Percentiles rank a stretch among this genome's conserved stretches.
Conservation (phyloP, 2,329 filamentous ascomycete species). For the Colletotrichum sp. region DNA sequence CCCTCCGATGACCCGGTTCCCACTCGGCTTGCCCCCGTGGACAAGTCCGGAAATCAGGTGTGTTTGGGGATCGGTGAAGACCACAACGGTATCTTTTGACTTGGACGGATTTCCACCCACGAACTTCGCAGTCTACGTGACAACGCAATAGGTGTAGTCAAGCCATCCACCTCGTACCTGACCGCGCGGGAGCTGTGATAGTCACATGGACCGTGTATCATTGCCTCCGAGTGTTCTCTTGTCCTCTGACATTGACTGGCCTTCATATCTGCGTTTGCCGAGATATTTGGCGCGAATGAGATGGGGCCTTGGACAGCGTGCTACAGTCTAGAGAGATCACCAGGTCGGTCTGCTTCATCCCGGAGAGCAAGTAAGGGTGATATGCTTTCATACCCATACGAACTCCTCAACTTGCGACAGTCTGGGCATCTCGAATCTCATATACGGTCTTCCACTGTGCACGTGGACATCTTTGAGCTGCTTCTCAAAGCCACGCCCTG, state of each 20-base stretch:
- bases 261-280: neutral
- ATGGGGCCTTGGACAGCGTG: accelerated
- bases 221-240: neutral
- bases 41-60: neutral
- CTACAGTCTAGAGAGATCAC: neutral
- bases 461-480: neutral
- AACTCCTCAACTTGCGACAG: too few relatives aligned
- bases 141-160: neutral
- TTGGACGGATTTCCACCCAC: neutral
- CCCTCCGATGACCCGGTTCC: neutral
- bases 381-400: too few relatives aligned
- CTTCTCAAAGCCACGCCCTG: neutral
- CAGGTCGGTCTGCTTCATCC: neutral
- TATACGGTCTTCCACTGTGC: accelerated
- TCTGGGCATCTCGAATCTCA: too few relatives aligned
- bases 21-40: neutral
- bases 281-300: neutral
- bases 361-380: neutral
- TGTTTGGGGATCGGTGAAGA: accelerated
- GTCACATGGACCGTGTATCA: neutral
- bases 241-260: neutral
- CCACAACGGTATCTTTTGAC: neutral
- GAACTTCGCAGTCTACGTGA: neutral
- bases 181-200: accelerated
- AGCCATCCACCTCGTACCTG: neutral